Evolutionary conservation across 2,329 filamentous ascomycete species (phyloP), one percentile per base, ranked within the genome.

Genomic region (Colletotrichum incanum): DNA sequence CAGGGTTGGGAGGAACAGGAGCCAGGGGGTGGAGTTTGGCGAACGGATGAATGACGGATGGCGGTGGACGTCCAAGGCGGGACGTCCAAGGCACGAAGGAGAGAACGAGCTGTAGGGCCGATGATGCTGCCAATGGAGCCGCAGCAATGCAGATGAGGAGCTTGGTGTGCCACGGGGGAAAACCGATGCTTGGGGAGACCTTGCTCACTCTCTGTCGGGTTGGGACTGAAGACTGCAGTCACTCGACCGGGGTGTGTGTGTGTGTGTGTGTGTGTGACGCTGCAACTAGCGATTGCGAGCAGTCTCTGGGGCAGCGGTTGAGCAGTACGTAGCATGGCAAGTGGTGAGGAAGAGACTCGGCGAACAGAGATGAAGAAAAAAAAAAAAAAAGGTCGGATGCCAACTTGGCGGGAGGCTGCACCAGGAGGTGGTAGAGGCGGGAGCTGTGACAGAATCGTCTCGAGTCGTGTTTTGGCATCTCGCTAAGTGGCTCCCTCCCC

Each of bases 371-470:
- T 34, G 49, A 4, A 37, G 52, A 23, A 31, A 41, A 58, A 39
- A 8, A 28, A 45, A 39, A 62, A 55, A 47, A 71, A 63, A 52
- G 45, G 56, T 59, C 43, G 66, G 66, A 50, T 34, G 54, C 59
- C 58, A 70, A 18, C 60, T 54, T 26, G 52, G 50, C 41, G 39
- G 34, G 23, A 56, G 56, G 56, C 56, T 67, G 64, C 64, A 49
- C 31, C 60, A 65, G 70, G 69, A 50, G 61, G 20, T 34, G 61
- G 28, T 28, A 58, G 49, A 73, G 64, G 60, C 52, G 68, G 72
- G 49, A 70, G 75, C 76, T 85, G 85, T 86, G 83, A 84, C 85
- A 86, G 82, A 83, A 77, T 73, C 81, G 86, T 88, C 85, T 87
- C 85, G 84, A 78, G 78, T 84, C 73, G 82, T 82, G 85, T 87